Base-by-base conservation (phyloP, 106 monocot species). In the Agapanthus africanus region DNA sequence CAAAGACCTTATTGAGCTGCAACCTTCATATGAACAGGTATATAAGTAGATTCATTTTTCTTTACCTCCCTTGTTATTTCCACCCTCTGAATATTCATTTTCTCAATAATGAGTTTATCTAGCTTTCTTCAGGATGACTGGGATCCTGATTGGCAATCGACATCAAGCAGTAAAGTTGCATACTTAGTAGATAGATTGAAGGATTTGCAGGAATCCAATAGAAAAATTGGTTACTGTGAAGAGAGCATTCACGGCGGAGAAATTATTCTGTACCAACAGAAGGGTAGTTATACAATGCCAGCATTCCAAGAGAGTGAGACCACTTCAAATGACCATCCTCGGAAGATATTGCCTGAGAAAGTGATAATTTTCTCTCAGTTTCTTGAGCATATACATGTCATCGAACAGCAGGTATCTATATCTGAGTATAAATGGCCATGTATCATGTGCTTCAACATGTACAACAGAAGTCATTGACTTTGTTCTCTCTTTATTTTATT, bases 291-390 rank as follows among this genome's bases (percentile, higher is more conserved):
- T 60, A 35, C 27, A 61, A n/a, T 39, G 40, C 6, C 56, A 21
- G 25, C 25, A 16, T 14, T 36, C 54, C 67, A 59, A 14, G 65
- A 26, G 50, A 46, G 7, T 70, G 22, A 26, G 27, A 23, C 33
- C 37, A 71, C 23, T 40, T 27, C 15, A 23, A 35, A 77, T 73
- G 63, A 16, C 33, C 56, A 65, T 50, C 68, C 69, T 54, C 68
- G 15, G 68, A 73, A 51, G 67, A 37, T 14, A 27, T 72, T 63
- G 42, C 82, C 83, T 54, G 82, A 89, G 25, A 97, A 97, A 86
- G 92, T 90, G 44, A 97, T 97, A 35, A 83, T 97, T 72, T 97
- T 97, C 77, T 89, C 97, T 73, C 97, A 97, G 68, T 97, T 97
- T 83, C 89, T 97, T 37, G 97, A 97, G 78, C 97, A 97, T 70